phyloP scores from a whole-genome alignment of 2,329 filamentous ascomycete genomes.

The Triangularia verruculosa region DNA sequence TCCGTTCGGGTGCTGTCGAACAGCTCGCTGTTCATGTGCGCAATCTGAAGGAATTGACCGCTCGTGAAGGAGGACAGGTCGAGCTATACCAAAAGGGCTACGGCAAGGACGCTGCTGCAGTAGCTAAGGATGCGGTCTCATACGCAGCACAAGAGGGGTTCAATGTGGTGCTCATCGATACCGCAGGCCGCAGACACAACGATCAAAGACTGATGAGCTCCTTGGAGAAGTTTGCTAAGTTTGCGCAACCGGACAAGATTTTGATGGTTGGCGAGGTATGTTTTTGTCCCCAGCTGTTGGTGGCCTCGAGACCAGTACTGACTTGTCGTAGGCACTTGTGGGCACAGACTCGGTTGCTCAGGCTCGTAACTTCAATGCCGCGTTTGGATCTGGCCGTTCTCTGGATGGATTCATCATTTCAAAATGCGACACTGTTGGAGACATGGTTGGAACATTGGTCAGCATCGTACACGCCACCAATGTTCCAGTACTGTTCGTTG shows the following conservation, averaged over 20 bases:
- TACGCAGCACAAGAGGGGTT: constrained; percentile 73
- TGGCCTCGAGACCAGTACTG: background rate
- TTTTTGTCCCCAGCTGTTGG: background rate
- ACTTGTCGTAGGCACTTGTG: constrained; percentile 65
- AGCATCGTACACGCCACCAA: constrained; percentile 97
- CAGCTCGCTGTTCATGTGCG: constrained; percentile 93
- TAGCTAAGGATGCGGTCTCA: constrained; percentile 89
- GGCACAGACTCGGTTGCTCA: constrained; percentile 95
- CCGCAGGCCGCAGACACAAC: constrained; percentile 90
- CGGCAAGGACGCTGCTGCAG: constrained; percentile 92
- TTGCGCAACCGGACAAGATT: constrained; percentile 95
- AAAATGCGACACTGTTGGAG: constrained; percentile 98
- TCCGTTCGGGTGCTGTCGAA: constrained; percentile 94
- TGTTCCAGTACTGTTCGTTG: constrained; percentile 92
- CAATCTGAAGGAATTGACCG: constrained; percentile 84
- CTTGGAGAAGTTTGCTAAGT: constrained; percentile 94
- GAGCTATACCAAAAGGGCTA: constrained; percentile 97
- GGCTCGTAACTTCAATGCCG: constrained; percentile 91
- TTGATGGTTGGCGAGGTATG: constrained; percentile 77
- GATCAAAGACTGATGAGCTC: constrained; percentile 94
- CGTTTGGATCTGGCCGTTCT: constrained; percentile 75
- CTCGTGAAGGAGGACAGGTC: constrained; percentile 78
- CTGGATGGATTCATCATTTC: constrained; percentile 98
- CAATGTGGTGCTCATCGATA: constrained; percentile 96
- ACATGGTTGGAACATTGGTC: constrained; percentile 94